Evolutionary conservation across 1,284 basidiomycete genomes (phyloP).

Genomic region (Serendipita sp.): DNA sequence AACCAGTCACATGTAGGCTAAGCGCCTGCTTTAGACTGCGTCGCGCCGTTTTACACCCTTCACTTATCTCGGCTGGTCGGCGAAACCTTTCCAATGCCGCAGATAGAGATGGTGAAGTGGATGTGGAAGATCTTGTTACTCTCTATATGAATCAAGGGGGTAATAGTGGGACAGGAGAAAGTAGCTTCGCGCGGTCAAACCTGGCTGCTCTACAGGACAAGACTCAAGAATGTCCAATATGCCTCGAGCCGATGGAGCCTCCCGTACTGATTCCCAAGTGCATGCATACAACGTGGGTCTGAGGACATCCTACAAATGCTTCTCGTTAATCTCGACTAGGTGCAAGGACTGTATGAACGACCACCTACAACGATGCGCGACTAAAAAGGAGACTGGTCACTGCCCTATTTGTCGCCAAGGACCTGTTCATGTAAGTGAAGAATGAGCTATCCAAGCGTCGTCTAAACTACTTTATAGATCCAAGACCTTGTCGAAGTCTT

Average conservation of each 20-base stretch:
- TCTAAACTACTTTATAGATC: conserved; percentile 26
- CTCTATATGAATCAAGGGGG: conserved; percentile 35
- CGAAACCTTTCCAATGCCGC: conserved; percentile 31
- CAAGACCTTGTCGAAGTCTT: conserved; percentile 53
- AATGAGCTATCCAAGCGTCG: neutral
- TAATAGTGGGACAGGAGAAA: conserved; percentile 21
- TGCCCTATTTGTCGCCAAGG: conserved; percentile 58
- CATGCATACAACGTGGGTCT: conserved; percentile 57
- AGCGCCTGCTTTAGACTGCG: conserved; percentile 40
- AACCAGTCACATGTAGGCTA: neutral
- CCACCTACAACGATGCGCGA: conserved; percentile 48
- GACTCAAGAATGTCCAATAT: conserved; percentile 61
- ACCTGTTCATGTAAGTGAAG: conserved; percentile 40
- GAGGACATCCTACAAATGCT: conserved; percentile 12
- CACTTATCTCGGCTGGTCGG: conserved; percentile 45
- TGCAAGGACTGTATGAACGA: conserved; percentile 75
- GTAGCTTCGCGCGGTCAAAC: conserved; percentile 45
- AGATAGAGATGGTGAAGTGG: conserved; percentile 31
- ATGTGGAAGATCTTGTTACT: conserved; percentile 50
- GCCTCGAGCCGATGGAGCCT: conserved; percentile 58
- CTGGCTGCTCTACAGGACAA: conserved; percentile 30
- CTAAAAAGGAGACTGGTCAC: conserved; percentile 49
- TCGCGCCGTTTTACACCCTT: conserved; percentile 75
- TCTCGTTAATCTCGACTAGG: conserved; percentile 23
- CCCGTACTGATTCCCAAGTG: conserved; percentile 59